Base-by-base conservation (phyloP, 306 rosid genomes). In the Fagus crenata region DNA sequence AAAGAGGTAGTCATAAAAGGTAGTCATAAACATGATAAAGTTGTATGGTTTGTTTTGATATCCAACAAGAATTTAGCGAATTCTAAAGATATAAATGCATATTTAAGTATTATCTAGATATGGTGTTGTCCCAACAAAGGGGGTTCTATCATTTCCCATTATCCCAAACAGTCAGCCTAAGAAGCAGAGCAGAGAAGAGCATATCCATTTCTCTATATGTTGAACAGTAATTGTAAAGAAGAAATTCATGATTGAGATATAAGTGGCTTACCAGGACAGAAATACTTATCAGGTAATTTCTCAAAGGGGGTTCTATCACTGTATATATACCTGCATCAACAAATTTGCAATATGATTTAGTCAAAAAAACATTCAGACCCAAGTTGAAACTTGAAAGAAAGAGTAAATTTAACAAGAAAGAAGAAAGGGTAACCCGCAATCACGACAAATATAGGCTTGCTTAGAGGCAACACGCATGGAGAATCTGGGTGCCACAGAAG, bases 381-480 rank as follows among this genome's bases (percentile, higher is more conserved):
- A 14, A 70, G 49, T 51, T 32, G 5, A 9, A 32, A 1, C 13
- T 49, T n/a, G 35, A 71, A 78, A 4, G 4, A 73, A 35, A n/a
- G 4, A 0, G 12, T 6, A 37, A 60, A 51, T 9, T 37, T 8
- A 15, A 75, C 5, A 13, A 46, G 67, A 72, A 73, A 53, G 63
- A 63, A 5, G 75, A 83, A 41, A 67, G 79, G 31, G 7, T 12
- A 56, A 95, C 97, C 98, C 97, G 98, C 98, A 95, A 79, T 95
- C 97, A 7, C 93, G 97, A 71, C 98, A 95, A 77, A 95, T 92
- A 75, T 95, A 95, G 79, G 97, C 75, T 84, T 89, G 87, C 78
- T 94, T 94, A 81, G 97, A 90, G 67, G 98, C 87, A 13, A 88
- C 90, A 15, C 97, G 92, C 98, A 95, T 90, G 84, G 96, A 88